A percentile compares a stretch with the other conserved stretches of the same genome.
Evolutionary conservation across 805 yeast species (phyloP).

Genomic region (Candida sonorensis): DNA sequence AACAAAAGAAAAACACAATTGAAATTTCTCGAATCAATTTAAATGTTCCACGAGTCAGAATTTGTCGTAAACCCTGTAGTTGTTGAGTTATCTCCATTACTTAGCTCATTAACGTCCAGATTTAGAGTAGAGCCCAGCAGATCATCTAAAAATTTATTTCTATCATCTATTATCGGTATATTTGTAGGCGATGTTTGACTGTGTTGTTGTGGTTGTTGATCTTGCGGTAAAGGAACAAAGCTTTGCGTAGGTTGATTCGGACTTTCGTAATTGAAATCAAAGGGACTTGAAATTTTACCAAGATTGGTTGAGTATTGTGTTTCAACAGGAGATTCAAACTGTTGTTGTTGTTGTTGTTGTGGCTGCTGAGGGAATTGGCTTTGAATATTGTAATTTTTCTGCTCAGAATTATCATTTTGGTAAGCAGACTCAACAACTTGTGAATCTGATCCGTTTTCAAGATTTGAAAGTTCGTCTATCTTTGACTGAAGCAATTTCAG

Average conservation of each 20-base stretch:
- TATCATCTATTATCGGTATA: constrained; percentile 10
- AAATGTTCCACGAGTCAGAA: constrained; percentile 5
- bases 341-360: neutral
- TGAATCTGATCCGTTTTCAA: too few relatives aligned
- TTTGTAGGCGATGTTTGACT: constrained; percentile 1
- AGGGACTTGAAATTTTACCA: constrained; percentile 5
- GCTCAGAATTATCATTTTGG: too few relatives aligned
- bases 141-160: constrained; percentile 11
- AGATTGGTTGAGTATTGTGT: neutral
- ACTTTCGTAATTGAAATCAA: constrained; percentile 10
- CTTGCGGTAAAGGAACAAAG: neutral
- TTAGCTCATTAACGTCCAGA: constrained; percentile 1
- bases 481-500: constrained; percentile 33
- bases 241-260: constrained; percentile 2
- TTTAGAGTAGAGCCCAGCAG: constrained; percentile 5
- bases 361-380: neutral
- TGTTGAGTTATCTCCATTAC: constrained; percentile 1
- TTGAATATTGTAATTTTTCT: too few relatives aligned
- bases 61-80: too few relatives aligned
- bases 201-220: constrained; percentile 1
- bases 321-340: neutral
- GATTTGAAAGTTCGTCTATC: constrained; percentile 22
- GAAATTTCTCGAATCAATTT: neutral
- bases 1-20: neutral
- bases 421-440: too few relatives aligned